Conservation (phyloP, 1,284 basidiomycete species). For the Irpex lacteus region DNA sequence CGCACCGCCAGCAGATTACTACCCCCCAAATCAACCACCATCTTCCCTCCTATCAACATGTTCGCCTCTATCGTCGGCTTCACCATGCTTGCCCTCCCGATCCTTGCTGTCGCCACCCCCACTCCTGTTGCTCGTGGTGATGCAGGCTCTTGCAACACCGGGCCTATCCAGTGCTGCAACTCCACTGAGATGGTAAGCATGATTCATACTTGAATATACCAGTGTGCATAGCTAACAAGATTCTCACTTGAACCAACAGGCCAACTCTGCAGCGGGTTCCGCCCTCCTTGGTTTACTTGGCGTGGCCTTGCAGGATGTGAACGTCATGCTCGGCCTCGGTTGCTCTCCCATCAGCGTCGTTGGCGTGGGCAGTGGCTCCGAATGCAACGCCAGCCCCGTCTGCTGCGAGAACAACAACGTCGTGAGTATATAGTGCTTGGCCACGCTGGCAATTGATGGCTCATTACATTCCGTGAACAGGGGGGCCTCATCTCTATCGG, state of each 20-base stretch:
- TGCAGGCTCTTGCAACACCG: constrained; percentile 15
- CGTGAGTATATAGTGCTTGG: constrained; percentile 5
- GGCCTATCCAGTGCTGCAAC: constrained; percentile 10
- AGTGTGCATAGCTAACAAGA: neutral
- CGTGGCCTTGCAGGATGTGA: constrained; percentile 22
- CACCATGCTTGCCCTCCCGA: constrained; percentile 6
- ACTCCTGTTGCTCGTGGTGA: neutral
- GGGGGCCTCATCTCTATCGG: constrained; percentile 14
- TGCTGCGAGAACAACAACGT: constrained; percentile 26
- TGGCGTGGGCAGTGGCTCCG: constrained; percentile 20
- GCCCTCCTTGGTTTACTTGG: constrained; percentile 20
- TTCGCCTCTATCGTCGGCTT: neutral
- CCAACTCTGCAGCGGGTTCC: constrained; percentile 7
- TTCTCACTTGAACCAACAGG: neutral
- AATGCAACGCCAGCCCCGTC: constrained; percentile 20
- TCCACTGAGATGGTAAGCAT: constrained; percentile 3
- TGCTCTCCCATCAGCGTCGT: constrained; percentile 28
- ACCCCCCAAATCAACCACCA: neutral
- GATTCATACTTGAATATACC: neutral
- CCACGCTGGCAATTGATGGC: neutral
- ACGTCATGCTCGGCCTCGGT: constrained; percentile 24
- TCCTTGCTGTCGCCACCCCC: constrained; percentile 13
- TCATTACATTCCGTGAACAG: neutral
- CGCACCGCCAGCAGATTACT: neutral
- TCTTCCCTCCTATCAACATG: neutral